Conservation (phyloP, 2,329 filamentous ascomycete species). For the Elsinoe ampelina region DNA sequence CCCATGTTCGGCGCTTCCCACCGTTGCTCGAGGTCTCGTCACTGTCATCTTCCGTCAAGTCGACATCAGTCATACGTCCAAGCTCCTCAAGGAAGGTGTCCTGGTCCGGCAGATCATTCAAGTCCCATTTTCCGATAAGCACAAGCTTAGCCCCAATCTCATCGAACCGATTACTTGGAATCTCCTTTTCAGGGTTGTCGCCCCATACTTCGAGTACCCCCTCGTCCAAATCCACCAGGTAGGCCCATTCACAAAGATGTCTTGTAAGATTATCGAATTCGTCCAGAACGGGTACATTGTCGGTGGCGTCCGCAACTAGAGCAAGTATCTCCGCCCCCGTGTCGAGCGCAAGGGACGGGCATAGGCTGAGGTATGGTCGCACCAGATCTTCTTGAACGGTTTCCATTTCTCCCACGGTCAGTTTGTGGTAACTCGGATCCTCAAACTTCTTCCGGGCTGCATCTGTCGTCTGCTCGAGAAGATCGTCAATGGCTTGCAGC, state of each 20-base stretch:
- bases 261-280: slow-evolving; percentile 19
- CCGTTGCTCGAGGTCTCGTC: no score
- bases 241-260: slow-evolving; percentile 22
- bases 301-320: background rate
- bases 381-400: background rate
- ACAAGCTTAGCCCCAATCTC: background rate
- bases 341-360: slow-evolving; percentile 8
- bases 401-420: background rate
- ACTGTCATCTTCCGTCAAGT: no score
- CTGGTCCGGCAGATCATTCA: background rate
- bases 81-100: background rate
- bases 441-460: background rate
- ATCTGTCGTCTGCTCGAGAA: background rate
- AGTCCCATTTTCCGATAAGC: background rate
- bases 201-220: slow-evolving; percentile 15
- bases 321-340: background rate
- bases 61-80: no score
- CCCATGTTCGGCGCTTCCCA: no score
- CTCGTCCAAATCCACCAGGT: slow-evolving; percentile 23
- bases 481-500: slow-evolving; percentile 12
- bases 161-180: background rate
- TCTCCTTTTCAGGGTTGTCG: no score
- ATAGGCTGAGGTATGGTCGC: background rate
- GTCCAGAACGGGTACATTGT: slow-evolving; percentile 5
- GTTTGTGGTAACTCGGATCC: background rate